Percentiles rank a stretch among this genome's conserved stretches.
Evolutionary conservation across 2,329 filamentous ascomycete species (phyloP).

Genomic region (Elsinoe ampelina): DNA sequence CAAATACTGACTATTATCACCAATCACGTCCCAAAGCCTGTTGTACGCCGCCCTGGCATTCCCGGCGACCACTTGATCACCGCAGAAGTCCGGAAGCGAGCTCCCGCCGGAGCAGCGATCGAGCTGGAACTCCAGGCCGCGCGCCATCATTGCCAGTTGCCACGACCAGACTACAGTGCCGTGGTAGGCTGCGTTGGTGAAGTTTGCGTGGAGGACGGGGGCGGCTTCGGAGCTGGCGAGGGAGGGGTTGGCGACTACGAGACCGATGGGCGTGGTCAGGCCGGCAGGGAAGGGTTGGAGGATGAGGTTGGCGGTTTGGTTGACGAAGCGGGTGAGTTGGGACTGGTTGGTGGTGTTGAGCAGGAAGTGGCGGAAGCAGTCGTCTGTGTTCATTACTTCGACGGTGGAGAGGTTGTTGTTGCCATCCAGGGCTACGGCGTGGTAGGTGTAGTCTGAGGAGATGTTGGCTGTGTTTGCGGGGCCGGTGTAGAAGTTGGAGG

Average conservation of each 20-base stretch:
- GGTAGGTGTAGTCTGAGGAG: slow-evolving; percentile 41
- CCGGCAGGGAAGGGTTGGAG: slow-evolving; percentile 50
- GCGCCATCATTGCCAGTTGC: slow-evolving; percentile 56
- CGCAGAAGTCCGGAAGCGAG: slow-evolving; percentile 42
- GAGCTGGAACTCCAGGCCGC: slow-evolving; percentile 50
- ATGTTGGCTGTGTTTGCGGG: slow-evolving; percentile 36
- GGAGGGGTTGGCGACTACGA: slow-evolving; percentile 54
- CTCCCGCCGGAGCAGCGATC: slow-evolving; percentile 36
- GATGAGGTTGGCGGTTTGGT: slow-evolving; percentile 49
- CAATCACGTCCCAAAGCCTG: slow-evolving; percentile 51
- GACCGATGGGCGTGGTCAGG: slow-evolving; percentile 46
- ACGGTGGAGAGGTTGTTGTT: slow-evolving; percentile 42
- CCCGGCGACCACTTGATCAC: slow-evolving; percentile 32
- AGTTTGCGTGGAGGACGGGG: slow-evolving; percentile 41
- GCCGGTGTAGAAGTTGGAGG: slow-evolving; percentile 34
- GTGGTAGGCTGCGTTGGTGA: slow-evolving; percentile 51
- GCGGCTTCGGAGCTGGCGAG: slow-evolving; percentile 37
- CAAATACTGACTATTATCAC: slow-evolving; percentile 44
- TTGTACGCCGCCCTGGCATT: slow-evolving; percentile 46
- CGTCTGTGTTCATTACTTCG: slow-evolving; percentile 54
- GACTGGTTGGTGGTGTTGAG: slow-evolving; percentile 50
- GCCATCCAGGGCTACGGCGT: slow-evolving; percentile 49
- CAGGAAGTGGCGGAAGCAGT: slow-evolving; percentile 54
- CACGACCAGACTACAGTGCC: slow-evolving; percentile 58
- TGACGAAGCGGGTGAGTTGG: slow-evolving; percentile 49